Evolutionary conservation across 2,329 filamentous ascomycete species (phyloP), one percentile per base, ranked within the genome.

Genomic region (Talaromyces pinophilus): DNA sequence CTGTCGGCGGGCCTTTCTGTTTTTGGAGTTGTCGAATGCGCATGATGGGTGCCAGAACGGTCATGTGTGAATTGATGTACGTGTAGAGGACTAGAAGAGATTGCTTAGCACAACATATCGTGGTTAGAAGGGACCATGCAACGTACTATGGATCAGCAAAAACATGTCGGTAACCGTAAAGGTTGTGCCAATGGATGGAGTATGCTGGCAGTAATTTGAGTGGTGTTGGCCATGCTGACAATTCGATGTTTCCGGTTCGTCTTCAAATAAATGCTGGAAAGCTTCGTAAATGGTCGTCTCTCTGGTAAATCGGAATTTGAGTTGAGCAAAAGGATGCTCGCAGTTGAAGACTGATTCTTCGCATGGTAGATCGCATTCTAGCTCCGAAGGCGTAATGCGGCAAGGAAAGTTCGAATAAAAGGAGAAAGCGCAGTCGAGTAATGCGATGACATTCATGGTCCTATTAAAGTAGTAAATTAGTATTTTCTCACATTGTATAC

Each of bases 331-430:
- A 28, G 81, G 81, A 67, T 82, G 80, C 7, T 73, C 67, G 4
- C 78, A 78, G 52, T 71, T 71, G 70, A 81, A 82, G 2, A 81
- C 50, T 0, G 73, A 67, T 63, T 82, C 78, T 62, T 79, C 73
- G 63, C 78, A 81, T 2, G 80, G 79, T n/a, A 82, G 72, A 28
- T 82, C 80, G 63, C 76, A 80, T 62, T 80, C 75, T 67, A 82
- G 73, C 68, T 82, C 81, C 11, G 72, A 73, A 25, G 77, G 71
- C 0, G 74, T 74, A 11, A 82, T 67, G 5, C 80, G 79, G 50
- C 77, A 80, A 0, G 81, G 81, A 63, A 78, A 81, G 57, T 82
- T 82, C 44, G 79, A 77, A 66, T 77, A 82, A 67, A 82, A 82
- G 1, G 74, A 76, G 65, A 82, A 80, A 11, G 81, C 80, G 60